phyloP scores from a whole-genome alignment of 1,139 yeast species.

The Protomyces macrosporus region DNA sequence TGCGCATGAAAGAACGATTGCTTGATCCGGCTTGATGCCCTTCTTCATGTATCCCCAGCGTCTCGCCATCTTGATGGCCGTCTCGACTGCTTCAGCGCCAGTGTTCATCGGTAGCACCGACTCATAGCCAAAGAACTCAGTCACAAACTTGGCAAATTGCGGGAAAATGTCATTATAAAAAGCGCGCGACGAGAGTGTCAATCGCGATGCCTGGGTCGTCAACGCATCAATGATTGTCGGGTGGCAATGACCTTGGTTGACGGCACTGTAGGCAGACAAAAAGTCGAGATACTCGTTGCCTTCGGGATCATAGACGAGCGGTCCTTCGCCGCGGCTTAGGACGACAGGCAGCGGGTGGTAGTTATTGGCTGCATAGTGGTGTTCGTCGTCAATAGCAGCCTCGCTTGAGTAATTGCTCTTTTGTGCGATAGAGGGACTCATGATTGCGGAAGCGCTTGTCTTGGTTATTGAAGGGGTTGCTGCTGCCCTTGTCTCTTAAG shows the following conservation, averaged over 20 bases:
- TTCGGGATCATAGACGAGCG: slow-evolving; percentile 97
- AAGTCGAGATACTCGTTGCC: slow-evolving; percentile 48
- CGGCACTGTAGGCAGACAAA: slow-evolving; percentile 71
- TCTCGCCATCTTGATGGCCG: slow-evolving; percentile 88
- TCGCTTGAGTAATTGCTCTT: slow-evolving; percentile 16
- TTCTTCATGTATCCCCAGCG: slow-evolving; percentile 93
- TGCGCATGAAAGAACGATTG: slow-evolving; percentile 78
- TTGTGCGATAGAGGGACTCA: slow-evolving; percentile 23
- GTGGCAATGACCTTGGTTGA: slow-evolving; percentile 97
- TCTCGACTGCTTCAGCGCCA: slow-evolving; percentile 92
- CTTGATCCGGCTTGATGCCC: slow-evolving; percentile 75
- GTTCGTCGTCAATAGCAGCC: slow-evolving; percentile 52
- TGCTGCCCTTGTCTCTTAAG: too few species aligned
- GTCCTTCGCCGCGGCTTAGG: slow-evolving; percentile 77
- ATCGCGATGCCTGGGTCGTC: slow-evolving; percentile 74
- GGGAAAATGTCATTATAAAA: slow-evolving; percentile 88
- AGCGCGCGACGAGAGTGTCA: slow-evolving; percentile 88
- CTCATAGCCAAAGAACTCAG: slow-evolving; percentile 85
- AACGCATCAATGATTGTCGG: slow-evolving; percentile 85
- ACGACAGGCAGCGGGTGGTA: slow-evolving; percentile 97
- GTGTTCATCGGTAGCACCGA: slow-evolving; percentile 93
- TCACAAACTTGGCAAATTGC: slow-evolving; percentile 75
- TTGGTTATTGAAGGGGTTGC: neutral
- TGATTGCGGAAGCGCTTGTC: neutral
- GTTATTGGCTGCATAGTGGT: slow-evolving; percentile 87